Evolutionary conservation across 306 rosid species (phyloP), one percentile per base, ranked within the genome.

Genomic region (Inga leiocalycina): DNA sequence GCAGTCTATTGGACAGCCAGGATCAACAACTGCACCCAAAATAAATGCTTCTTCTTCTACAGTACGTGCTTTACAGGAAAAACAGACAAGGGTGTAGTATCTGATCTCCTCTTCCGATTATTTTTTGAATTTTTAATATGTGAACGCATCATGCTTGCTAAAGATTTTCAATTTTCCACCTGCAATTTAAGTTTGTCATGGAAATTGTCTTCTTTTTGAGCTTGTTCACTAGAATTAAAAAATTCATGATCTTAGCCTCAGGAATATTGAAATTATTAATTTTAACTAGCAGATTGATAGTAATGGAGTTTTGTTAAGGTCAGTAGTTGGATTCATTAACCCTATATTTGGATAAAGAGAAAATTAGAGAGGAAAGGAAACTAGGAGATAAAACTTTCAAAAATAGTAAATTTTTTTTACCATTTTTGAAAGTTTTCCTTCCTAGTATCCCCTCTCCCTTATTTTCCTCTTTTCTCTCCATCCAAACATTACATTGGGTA

Each of bases 261-360:
- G 17, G 48, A 43, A 43, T n/a, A 4, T 22, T n/a, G 9, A 70
- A 70, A 37, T 37, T 20, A 70, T 45, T 10, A 45, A 22, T 12
- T 44, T 71, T 44, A 44, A 71, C 76, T 22, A 76, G 73, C 74
- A 68, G 85, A 79, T 74, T 79, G 89, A 74, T 80, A 87, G 59
- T 76, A 82, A 85, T 80, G 91, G 80, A 71, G 77, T 79, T 75
- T 75, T 49, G 46, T 83, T 74, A 41, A 85, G 82, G 80, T 81
- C 83, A 39, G 8, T 54, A 73, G 78, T 72, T 57, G 71, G 24
- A 81, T 80, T 62, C 62, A 73, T 78, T 79, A 48, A 48, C 54
- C 54, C 19, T 48, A 3, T 48, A 17, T 48, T 48, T 48, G 17
- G 14, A 48, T 10, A 2, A 48, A 13, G 4, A 3, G 54, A 48